phyloP scores from a whole-genome alignment of 176 grass and related monocot species.

The Rhynchospora breviuscula region DNA sequence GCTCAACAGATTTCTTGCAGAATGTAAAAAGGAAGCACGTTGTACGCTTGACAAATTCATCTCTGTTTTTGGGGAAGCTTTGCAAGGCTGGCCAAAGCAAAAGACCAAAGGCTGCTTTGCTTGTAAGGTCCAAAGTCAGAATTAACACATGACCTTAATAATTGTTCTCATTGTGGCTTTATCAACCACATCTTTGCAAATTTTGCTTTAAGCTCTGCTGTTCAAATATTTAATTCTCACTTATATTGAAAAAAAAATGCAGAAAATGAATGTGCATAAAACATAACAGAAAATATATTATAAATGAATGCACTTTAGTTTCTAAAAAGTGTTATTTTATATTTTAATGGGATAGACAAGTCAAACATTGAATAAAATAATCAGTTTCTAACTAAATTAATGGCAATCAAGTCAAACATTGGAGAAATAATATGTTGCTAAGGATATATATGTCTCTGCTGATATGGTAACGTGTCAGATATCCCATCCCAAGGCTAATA shows the following conservation, averaged over 20 bases:
- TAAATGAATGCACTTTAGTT: not conserved
- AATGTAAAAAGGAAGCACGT: not conserved
- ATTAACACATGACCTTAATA: not conserved
- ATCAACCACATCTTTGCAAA: not conserved
- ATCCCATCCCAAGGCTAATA: not conserved
- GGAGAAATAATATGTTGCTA: too few species aligned
- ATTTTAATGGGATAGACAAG: not conserved
- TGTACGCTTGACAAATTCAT: not conserved
- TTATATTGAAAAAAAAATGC: not conserved
- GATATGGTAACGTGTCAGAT: too few species aligned
- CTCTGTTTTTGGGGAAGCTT: not conserved
- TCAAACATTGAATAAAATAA: not conserved
- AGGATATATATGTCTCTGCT: too few species aligned
- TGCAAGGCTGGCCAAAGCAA: not conserved
- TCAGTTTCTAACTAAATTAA: too few species aligned
- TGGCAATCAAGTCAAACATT: too few species aligned
- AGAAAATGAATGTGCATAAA: not conserved
- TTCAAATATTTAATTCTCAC: not conserved
- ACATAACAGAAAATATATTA: not conserved
- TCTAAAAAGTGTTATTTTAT: not conserved
- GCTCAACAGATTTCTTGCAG: not conserved
- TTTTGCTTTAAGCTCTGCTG: not conserved
- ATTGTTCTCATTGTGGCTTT: not conserved
- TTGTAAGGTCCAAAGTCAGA: not conserved
- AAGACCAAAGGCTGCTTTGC: conserved; percentile 1